Percentiles rank a stretch among this genome's conserved stretches.
phyloP scores from a whole-genome alignment of 306 rosid genomes.

The Dryas drummondii region DNA sequence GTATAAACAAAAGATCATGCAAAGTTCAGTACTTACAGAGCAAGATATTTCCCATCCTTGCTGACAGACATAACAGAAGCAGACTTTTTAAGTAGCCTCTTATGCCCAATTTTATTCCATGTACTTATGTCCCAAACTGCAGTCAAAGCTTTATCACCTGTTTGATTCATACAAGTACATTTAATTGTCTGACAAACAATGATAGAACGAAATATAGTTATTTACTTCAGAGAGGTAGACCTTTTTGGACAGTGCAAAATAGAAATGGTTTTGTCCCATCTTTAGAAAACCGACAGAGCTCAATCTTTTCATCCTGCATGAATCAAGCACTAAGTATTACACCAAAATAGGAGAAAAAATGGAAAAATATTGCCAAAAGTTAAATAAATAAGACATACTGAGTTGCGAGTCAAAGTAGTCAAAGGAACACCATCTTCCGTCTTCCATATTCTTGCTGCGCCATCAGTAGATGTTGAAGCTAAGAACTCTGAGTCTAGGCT shows the following conservation, averaged over 20 bases:
- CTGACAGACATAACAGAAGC: conserved; percentile 83
- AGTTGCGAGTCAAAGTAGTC: conserved; percentile 66
- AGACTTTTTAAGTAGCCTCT: conserved; percentile 78
- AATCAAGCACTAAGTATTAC: conserved; percentile 13
- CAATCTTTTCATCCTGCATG: conserved; percentile 82
- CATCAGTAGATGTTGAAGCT: conserved; percentile 89
- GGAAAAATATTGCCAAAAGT: conserved; percentile 9
- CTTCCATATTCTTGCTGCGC: conserved; percentile 89
- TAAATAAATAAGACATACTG: conserved; percentile 44
- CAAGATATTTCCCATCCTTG: conserved; percentile 94
- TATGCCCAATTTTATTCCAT: conserved; percentile 88
- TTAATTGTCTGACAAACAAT: conserved; percentile 25
- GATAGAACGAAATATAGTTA: background rate
- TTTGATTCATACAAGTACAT: conserved; percentile 6
- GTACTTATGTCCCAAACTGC: conserved; percentile 88
- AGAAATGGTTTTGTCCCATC: conserved; percentile 94
- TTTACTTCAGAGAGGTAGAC: conserved; percentile 34
- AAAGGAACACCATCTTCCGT: conserved; percentile 79
- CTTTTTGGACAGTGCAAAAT: conserved; percentile 76
- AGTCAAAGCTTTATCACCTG: conserved; percentile 66
- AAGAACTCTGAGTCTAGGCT: conserved; percentile 89
- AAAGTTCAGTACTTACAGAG: conserved; percentile 66
- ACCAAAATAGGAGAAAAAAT: conserved; percentile 17
- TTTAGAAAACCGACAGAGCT: conserved; percentile 89
- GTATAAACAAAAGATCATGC: conserved; percentile 15